Conservation (phyloP, 108 stramenopile species). For the Discostella stelligeroides region DNA sequence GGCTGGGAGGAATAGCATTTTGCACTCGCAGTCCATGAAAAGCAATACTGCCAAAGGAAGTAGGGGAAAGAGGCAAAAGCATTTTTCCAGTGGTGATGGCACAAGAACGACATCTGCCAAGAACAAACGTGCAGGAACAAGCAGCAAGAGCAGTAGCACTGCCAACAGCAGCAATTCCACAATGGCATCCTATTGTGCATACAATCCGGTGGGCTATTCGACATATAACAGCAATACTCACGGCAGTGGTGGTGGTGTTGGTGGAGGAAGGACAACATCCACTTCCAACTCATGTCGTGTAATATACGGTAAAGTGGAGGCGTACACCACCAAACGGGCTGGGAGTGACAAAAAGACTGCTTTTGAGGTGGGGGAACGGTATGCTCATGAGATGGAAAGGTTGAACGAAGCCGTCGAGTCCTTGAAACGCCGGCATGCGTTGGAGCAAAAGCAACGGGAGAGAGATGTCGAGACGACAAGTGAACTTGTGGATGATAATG, state of each 20-base stretch:
- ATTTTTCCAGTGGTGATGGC: too few relatives aligned
- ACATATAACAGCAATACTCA: slow-evolving; percentile 24
- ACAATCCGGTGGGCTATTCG: slow-evolving; percentile 41
- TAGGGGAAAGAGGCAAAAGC: background rate
- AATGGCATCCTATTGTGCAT: slow-evolving; percentile 18
- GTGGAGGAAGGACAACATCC: slow-evolving; percentile 3
- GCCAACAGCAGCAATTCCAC: background rate
- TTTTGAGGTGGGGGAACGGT: slow-evolving; percentile 71
- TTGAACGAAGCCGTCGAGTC: slow-evolving; percentile 48
- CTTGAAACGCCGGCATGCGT: slow-evolving; percentile 31
- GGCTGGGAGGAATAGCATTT: background rate
- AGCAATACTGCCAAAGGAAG: background rate
- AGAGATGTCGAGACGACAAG: background rate
- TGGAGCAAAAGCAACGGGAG: slow-evolving; percentile 9
- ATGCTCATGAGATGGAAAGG: slow-evolving; percentile 64
- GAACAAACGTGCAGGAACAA: background rate
- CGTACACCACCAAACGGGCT: slow-evolving; percentile 85
- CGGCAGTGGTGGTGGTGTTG: background rate
- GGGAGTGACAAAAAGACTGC: slow-evolving; percentile 87
- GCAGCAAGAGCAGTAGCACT: slow-evolving; percentile 15
- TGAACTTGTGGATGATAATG: background rate
- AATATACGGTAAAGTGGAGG: slow-evolving; percentile 86
- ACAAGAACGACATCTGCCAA: background rate
- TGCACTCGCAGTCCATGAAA: background rate
- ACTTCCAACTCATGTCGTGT: slow-evolving; percentile 60